phyloP scores from a whole-genome alignment of 768 basidiomycete genomes.

The Mrakia hoshinonis region DNA sequence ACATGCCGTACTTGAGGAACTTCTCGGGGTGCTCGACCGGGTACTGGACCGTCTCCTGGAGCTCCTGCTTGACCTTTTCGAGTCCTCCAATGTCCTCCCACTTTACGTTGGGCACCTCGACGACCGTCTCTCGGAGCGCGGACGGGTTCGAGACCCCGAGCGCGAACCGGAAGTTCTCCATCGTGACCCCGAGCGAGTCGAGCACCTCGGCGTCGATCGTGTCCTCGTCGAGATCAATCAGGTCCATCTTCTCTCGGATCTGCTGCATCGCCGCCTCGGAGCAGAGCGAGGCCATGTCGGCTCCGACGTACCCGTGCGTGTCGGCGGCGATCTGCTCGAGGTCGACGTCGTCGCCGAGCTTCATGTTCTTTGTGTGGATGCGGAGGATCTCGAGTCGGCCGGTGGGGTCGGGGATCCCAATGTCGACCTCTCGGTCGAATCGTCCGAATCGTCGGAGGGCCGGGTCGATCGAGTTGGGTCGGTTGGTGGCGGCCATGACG shows the following conservation, averaged over 20 bases:
- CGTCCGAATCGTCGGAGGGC: conserved; percentile 97
- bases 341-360: conserved; percentile 90
- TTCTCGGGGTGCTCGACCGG: conserved; percentile 99
- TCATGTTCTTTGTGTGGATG: conserved; percentile 99
- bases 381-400: conserved; percentile 97
- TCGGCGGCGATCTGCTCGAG: conserved; percentile 99
- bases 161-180: conserved; percentile 99
- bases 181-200: conserved; percentile 95
- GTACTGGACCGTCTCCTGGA: conserved; percentile 99
- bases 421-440: conserved; percentile 98
- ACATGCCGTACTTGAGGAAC: conserved; percentile 99
- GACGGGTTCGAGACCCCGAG: conserved; percentile 96
- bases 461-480: conserved; percentile 98
- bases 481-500: conserved; percentile 98
- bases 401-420: conserved; percentile 97
- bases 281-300: conserved; percentile 92
- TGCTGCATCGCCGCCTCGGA: conserved; percentile 99
- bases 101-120: conserved; percentile 95
- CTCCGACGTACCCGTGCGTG: conserved; percentile 98
- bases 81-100: conserved; percentile 99
- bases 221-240: conserved; percentile 50
- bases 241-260: conserved; percentile 99
- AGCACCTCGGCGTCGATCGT: conserved; percentile 99
- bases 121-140: conserved; percentile 95
- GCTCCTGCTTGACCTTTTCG: conserved; percentile 97